Evolutionary conservation across 139 green algal genomes (phyloP).

Genomic region (Chlamydomonas sp.): DNA sequence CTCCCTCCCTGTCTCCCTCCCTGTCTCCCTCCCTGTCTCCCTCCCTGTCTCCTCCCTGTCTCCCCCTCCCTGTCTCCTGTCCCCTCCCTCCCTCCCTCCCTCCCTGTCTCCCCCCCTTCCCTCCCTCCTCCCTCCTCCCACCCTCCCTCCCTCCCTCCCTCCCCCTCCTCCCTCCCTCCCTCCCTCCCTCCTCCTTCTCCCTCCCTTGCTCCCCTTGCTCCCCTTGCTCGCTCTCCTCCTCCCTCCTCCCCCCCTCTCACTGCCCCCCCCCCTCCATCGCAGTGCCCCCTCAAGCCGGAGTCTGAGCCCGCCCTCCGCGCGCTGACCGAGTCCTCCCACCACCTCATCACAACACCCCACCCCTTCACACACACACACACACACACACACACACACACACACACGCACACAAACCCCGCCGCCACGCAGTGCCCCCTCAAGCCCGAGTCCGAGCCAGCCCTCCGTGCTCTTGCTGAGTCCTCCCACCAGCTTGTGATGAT

Average conservation of each 20-base stretch:
- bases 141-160: background rate
- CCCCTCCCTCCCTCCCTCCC: too few species aligned
- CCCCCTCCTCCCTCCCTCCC: too few species aligned
- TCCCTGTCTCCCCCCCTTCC: background rate
- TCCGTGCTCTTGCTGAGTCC: constrained; percentile 56
- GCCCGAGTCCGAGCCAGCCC: constrained; percentile 66
- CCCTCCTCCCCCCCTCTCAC: background rate
- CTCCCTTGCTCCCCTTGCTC: too few species aligned
- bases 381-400: constrained; percentile 2
- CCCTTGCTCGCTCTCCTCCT: too few species aligned
- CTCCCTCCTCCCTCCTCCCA: background rate
- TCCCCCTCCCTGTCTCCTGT: too few species aligned
- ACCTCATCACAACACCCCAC: constrained; percentile 83
- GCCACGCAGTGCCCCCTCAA: constrained; percentile 73
- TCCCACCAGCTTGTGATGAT: constrained; percentile 92
- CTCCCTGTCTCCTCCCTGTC: too few species aligned
- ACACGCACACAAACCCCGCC: too few species aligned
- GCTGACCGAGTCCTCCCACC: constrained; percentile 67
- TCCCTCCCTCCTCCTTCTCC: background rate
- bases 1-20: too few species aligned
- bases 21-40: too few species aligned
- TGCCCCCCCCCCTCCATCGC: constrained; percentile 15
- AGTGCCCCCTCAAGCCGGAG: constrained; percentile 79
- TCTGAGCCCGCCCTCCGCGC: constrained; percentile 62
- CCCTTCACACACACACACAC: constrained; percentile 10